phyloP scores from a whole-genome alignment of 495 filamentous ascomycete species.

The Hyaloscypha finlandica region DNA sequence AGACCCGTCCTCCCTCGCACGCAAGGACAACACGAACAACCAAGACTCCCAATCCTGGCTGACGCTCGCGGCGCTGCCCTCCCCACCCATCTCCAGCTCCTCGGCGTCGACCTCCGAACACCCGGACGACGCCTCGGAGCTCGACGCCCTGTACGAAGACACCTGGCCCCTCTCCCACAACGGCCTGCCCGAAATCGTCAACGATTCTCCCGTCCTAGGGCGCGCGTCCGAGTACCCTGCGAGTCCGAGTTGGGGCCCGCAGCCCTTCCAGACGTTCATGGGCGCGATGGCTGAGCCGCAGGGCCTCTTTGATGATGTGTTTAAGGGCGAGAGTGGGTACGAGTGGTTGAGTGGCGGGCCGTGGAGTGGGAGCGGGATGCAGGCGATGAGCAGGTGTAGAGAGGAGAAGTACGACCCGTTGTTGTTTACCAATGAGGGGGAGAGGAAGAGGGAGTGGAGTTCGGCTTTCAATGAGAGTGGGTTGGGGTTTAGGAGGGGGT shows the following conservation, averaged over 20 bases:
- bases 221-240: conserved; percentile 18
- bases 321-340: conserved; percentile 38
- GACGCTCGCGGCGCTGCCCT: conserved; percentile 20
- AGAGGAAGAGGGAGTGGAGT: conserved; percentile 15
- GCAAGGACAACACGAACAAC: not conserved
- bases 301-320: conserved; percentile 40
- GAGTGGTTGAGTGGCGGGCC: conserved; percentile 24
- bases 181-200: conserved; percentile 17
- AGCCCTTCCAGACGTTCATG: conserved; percentile 33
- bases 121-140: conserved; percentile 9
- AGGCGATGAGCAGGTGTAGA: conserved; percentile 23
- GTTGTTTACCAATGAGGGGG: not conserved
- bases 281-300: conserved; percentile 37
- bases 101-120: conserved; percentile 2
- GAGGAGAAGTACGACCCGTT: conserved; percentile 29
- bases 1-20: too few relatives aligned
- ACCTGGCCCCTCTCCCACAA: conserved; percentile 19
- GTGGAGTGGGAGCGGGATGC: conserved; percentile 25
- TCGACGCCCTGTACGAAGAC: conserved; percentile 32
- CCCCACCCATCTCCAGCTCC: conserved; percentile 24
- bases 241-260: conserved; percentile 25
- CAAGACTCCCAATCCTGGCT: conserved; percentile 21
- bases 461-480: conserved; percentile 4
- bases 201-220: conserved; percentile 12
- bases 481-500: conserved; percentile 11